A percentile compares a stretch with the other conserved stretches of the same genome.
Evolutionary conservation across 116 monocot species (phyloP).

Genomic region (Posidonia oceanica): DNA sequence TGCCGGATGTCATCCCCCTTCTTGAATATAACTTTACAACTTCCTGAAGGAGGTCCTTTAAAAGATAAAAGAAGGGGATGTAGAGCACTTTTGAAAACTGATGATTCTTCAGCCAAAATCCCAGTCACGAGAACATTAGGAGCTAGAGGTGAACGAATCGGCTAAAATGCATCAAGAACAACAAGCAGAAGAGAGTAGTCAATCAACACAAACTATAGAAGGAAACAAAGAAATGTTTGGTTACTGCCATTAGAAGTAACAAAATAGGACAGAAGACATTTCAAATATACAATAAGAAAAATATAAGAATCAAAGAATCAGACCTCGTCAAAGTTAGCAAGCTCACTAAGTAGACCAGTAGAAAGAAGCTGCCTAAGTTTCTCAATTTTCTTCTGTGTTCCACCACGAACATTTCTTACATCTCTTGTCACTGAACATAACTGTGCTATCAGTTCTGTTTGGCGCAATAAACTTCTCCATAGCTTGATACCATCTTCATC

Average conservation of each 20-base stretch:
- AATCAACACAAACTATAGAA: neutral
- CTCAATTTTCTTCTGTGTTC: slow-evolving; percentile 92
- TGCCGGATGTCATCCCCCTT: slow-evolving; percentile 99
- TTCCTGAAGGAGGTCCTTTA: slow-evolving; percentile 65
- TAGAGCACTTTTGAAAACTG: slow-evolving; percentile 94
- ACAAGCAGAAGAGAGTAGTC: neutral
- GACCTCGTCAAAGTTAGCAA: slow-evolving; percentile 97
- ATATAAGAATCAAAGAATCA: slow-evolving; percentile 1
- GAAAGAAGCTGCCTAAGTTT: slow-evolving; percentile 83
- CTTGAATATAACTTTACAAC: slow-evolving; percentile 86
- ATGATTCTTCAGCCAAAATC: slow-evolving; percentile 81
- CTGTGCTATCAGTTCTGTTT: slow-evolving; percentile 81
- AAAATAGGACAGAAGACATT: neutral
- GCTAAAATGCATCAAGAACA: slow-evolving; percentile 34
- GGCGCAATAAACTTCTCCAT: slow-evolving; percentile 87
- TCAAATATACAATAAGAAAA: neutral
- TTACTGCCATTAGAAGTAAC: neutral
- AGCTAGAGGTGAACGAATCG: slow-evolving; percentile 83
- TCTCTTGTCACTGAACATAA: slow-evolving; percentile 86
- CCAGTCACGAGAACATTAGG: slow-evolving; percentile 76
- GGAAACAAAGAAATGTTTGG: neutral
- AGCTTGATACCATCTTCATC: slow-evolving; percentile 69
- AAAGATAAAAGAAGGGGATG: slow-evolving; percentile 83
- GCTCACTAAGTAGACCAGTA: slow-evolving; percentile 79
- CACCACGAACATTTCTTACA: slow-evolving; percentile 84